Base-by-base conservation (phyloP, 1,284 basidiomycete species). In the Tilletia setariae region DNA sequence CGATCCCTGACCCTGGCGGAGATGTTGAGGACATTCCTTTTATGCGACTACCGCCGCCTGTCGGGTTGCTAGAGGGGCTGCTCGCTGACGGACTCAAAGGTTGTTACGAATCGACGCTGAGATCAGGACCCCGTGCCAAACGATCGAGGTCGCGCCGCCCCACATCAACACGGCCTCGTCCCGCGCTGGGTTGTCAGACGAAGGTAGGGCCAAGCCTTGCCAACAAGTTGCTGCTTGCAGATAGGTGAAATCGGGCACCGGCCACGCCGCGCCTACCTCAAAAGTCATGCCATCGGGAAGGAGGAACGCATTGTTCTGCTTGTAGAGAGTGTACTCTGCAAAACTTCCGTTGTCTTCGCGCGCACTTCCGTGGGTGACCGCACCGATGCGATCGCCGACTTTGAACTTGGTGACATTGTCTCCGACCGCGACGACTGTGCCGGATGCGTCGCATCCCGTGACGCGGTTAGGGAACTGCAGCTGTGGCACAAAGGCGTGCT, bases 151-250 rank as follows among this genome's bases (percentile, higher is more conserved):
- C 16, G 64, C 64, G 21, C 64, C 64, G 11, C 21, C 19, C 40
- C 59, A 66, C 46, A 66, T 66, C 9, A 66, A 53, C 23, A 66
- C 59, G 21, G 64, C 59, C 46, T 66, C 59, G 42, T 61, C 47
- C 16, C 51, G 59, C 40, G 51, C n/a, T 7, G 42, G 44, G 15
- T 53, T 53, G 35, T 44, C 51, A n/a, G 28, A 16, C 0, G 56
- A 61, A 13, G 56, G 56, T 19, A 61, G 64, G 23, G 35, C 21
- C 40, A 66, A 30, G 64, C 59, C 59, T 16, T 56, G 47, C 21
- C 30, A 61, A 47, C 51, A 66, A 19, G 25, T 28, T 30, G 59
- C 51, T 13, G 46, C 64, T 53, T 66, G 64, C 25, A 66, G 35
- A 47, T 35, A 53, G 16, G 64, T 66, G 16, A 66, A 66, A 47